Base-by-base conservation (phyloP, 371 early-diverging fungal species). In the Nematocida homosporus region DNA sequence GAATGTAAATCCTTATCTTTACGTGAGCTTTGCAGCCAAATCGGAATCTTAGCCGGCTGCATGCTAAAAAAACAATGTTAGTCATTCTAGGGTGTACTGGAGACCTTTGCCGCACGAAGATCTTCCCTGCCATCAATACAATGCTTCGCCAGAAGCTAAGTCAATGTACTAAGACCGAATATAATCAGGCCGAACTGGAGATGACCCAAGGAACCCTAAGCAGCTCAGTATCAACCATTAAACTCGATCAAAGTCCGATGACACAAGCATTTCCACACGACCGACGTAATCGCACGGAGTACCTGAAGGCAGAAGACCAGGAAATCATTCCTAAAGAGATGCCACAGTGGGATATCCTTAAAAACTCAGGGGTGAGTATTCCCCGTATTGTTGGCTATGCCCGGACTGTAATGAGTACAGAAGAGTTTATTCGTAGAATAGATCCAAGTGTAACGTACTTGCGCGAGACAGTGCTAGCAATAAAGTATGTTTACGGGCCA, bases 331-430 rank as follows among this genome's bases (percentile, higher is more conserved):
- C 87, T 88, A 80, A 83, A 82, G 86, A 88, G 29, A 84, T 87
- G 8, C 83, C 85, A 32, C 75, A 72, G 37, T n/a, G 61, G 18
- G 50, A 51, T 37, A 4, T 72, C 25, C 48, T 77, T 20, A 64
- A 65, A 40, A 77, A 77, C 65, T 34, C 61, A 25, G 34, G 38
- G 6, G 38, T 56, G 44, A 8, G 27, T 2, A 61, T 72, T 18
- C 75, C 75, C 27, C 2, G 42, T n/a, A 90, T 98, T 68, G 87
- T 95, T 37, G 97, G 94, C 13, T 98, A 96, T 84, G 94, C 97
- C 6, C 90, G 99, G 48, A 88, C 91, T 23, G 83, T 89, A 55
- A 85, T 95, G 82, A 87, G 87, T 51, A 61, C 35, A 2, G 83
- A 84, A 4, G 88, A 89, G 42, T 97, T 94, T 81, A 85, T 87